Evolutionary conservation across 495 filamentous ascomycete species (phyloP), one percentile per base, ranked within the genome.

Genomic region (Penicillium odoratum): DNA sequence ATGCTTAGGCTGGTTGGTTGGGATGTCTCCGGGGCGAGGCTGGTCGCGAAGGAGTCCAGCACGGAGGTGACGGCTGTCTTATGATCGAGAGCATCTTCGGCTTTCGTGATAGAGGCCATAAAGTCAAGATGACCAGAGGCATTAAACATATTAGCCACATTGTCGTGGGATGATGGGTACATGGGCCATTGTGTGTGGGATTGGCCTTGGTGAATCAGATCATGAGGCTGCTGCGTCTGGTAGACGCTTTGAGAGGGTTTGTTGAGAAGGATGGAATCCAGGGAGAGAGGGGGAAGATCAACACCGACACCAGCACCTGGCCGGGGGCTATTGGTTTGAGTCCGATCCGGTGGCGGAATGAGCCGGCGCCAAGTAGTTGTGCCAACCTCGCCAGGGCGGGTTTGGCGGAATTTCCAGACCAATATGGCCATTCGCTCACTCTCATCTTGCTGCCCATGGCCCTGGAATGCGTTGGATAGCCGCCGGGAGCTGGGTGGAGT

Each of bases 331-430:
- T 71, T 75, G 44, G 75, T 70, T 9, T 66, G 55, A 33, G 58
- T 72, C 9, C 74, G 73, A 25, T 73, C 70, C 0, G 78, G 69
- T 0, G 78, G 75, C 15, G 77, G 70, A 21, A 77, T 68, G n/a
- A 84, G 61, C 31, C 69, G 70, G 56, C 76, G 69, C 81, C 81
- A 84, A n/a, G 74, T 79, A 4, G 80, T 82, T 4, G 76, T 81
- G 36, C 78, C 79, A 33, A 74, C 74, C 52, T 81, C 72, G 7
- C 69, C 68, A 15, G 66, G 66, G 5, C 69, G 65, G 11, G 78
- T 78, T 55, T 79, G 74, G 8, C 73, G 75, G 61, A 83, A 83
- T 48, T 77, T 81, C 81, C 81, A 84, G 10, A 81, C 68, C 10
- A 84, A 56, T 47, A 83, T 71, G 4, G 81, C 79, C 65, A 82